Percentiles rank a stretch among this genome's conserved stretches.
These are phyloP conservation scores for Carallia pectinifolia DNA, from an alignment of 345 rosid genomes.

Conservation along the genomic window DNA sequence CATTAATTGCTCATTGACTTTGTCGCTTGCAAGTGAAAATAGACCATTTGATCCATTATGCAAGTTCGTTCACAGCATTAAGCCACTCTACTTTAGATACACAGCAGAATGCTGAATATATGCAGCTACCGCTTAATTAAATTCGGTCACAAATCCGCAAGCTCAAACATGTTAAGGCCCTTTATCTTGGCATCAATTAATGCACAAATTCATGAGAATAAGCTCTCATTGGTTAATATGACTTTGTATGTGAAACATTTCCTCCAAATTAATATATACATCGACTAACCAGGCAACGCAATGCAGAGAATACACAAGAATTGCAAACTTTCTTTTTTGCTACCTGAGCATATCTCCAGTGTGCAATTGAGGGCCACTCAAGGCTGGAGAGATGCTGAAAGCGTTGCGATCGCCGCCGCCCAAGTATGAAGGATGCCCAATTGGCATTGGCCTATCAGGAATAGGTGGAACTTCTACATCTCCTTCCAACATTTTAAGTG, in stretches of 20 bases:
- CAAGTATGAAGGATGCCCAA: constrained; percentile 44
- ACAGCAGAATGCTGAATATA: background rate
- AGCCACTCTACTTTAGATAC: background rate
- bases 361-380: constrained; percentile 44
- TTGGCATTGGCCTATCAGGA: constrained; percentile 76
- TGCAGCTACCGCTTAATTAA: background rate
- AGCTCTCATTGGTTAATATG: constrained; percentile 1
- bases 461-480: constrained; percentile 77
- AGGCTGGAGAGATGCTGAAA: constrained; percentile 54
- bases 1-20: too few species aligned
- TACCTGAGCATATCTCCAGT: constrained; percentile 53
- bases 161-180: background rate
- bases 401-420: constrained; percentile 20
- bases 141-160: background rate
- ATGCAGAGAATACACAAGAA: background rate
- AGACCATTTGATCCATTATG: too few species aligned
- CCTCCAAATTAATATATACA: background rate
- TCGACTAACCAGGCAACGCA: background rate
- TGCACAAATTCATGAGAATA: background rate
- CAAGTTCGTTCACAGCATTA: background rate
- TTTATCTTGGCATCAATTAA: background rate
- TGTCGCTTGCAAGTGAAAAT: too few species aligned
- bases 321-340: constrained; percentile 8
- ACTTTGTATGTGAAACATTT: background rate
- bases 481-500: constrained; percentile 89